A percentile compares a stretch with the other conserved stretches of the same genome.
These are phyloP conservation scores for Pisolithus marmoratus DNA, from an alignment of 768 basidiomycete genomes.

Conservation along the genomic window DNA sequence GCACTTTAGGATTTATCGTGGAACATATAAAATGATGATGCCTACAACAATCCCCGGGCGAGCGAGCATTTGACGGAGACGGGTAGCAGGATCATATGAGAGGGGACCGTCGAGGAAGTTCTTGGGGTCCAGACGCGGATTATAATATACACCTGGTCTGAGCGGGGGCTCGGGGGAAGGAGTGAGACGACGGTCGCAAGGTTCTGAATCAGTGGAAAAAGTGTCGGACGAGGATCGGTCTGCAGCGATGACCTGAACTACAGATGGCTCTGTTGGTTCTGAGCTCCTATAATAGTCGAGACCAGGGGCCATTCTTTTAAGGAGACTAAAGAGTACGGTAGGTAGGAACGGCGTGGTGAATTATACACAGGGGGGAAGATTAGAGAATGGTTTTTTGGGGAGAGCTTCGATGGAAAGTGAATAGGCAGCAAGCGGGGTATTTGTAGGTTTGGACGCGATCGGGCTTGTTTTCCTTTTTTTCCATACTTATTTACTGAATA, in stretches of 20 bases:
- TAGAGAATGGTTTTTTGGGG: constrained; percentile 5
- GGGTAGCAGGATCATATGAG: constrained; percentile 62
- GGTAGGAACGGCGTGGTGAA: constrained; percentile 3
- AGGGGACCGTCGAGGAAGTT: constrained; percentile 67
- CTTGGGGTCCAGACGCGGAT: constrained; percentile 60
- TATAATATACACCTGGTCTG: constrained; percentile 53
- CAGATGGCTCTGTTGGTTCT: constrained; percentile 1
- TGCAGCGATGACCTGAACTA: background rate
- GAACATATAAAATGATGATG: background rate
- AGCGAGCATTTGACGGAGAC: constrained; percentile 63
- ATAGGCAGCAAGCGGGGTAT: background rate
- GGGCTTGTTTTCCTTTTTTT: background rate
- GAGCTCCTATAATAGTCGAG: constrained; percentile 27
- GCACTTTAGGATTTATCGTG: constrained; percentile 1
- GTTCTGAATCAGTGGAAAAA: background rate
- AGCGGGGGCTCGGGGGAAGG: constrained; percentile 59
- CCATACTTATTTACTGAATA: background rate
- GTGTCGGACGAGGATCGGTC: constrained; percentile 3
- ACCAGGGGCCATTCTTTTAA: constrained; percentile 24
- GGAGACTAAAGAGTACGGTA: constrained; percentile 2
- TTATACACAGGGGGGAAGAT: constrained; percentile 19
- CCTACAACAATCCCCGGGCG: constrained; percentile 73
- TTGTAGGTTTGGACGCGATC: background rate
- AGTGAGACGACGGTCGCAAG: constrained; percentile 10
- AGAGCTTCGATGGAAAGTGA: background rate